phyloP scores from a whole-genome alignment of 2,329 filamentous ascomycete species.

The Pyricularia grisea region DNA sequence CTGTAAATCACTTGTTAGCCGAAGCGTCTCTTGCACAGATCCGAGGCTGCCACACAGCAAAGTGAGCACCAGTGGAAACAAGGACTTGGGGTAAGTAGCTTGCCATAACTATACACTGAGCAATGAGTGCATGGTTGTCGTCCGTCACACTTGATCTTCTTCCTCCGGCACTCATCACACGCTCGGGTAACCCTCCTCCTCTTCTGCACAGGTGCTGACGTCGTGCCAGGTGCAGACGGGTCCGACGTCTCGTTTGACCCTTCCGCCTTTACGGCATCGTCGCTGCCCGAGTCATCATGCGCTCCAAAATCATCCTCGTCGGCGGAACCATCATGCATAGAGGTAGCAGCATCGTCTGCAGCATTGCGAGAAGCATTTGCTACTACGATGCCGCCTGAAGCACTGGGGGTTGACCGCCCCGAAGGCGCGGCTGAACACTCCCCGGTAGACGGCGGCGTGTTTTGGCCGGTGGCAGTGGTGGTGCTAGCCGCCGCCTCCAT shows the following conservation, averaged over 20 bases:
- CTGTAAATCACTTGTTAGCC: constrained; percentile 32
- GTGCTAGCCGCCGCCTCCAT: neutral
- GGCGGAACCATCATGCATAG: neutral
- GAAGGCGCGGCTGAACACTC: neutral
- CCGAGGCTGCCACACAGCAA: neutral
- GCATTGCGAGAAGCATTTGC: neutral
- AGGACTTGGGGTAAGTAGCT: constrained; percentile 16
- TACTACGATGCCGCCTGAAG: neutral
- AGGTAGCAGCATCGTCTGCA: neutral
- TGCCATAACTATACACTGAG: constrained; percentile 97
- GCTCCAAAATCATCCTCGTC: neutral
- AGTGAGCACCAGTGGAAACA: neutral
- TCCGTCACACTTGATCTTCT: constrained; percentile 83
- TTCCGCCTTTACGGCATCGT: constrained; percentile 7
- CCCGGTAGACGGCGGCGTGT: neutral
- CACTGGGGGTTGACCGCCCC: neutral
- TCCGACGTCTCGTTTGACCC: constrained; percentile 4
- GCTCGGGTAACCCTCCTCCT: constrained; percentile 69
- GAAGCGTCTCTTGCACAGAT: neutral
- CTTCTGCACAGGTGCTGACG: constrained; percentile 60
- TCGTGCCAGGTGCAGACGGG: constrained; percentile 16
- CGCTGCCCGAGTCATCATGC: neutral
- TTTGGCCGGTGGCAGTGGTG: neutral
- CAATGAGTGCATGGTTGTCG: constrained; percentile 91
- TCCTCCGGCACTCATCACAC: constrained; percentile 73